Evolutionary conservation across 495 filamentous ascomycete species (phyloP), one percentile per base, ranked within the genome.

Genomic region (Penicillium manginii): DNA sequence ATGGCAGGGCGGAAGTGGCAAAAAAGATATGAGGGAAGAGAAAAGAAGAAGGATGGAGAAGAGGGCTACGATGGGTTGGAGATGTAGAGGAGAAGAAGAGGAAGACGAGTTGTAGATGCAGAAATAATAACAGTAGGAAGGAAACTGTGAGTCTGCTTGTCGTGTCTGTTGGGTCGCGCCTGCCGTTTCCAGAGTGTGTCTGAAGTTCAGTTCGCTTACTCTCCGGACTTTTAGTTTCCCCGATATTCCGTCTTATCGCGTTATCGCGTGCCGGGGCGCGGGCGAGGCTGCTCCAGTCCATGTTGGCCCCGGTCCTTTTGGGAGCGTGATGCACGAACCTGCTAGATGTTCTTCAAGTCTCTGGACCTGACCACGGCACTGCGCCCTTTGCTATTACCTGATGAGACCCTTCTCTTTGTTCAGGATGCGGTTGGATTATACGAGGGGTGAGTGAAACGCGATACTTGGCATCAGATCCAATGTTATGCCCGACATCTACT

Each of bases 401-500:
- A 97, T 77, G 94, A 98, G 74, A 82, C 83, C 19, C 78, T 97
- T 31, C 84, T 98, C 56, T 98, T 97, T 78, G 92, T 99, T 58
- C 92, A 97, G 76, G 91, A 97, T 83, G 90, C 89, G 73, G 94
- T 98, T 67, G 94, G 96, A 64, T 79, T 99, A 61, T 99, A 99
- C 77, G 91, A 97, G 81, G 94, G 96, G 93, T 97, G 79, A 76
- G 87, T 76, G 32, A 47, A 22, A 10, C 9, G 21, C 45, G 3
- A 12, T 26, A n/a, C 40, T 45, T 45, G 40, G 40, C 40, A n/a
- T n/a, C 12, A 45, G n/a, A 40, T 49, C 50, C 31, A 23, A 42
- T 35, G 33, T 37, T 23, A 46, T 51, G 15, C 26, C 54, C 49
- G 54, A 49, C 60, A 58, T 54, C 59, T 52, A 64, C 35, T 63